These are phyloP conservation scores for Acrocalymma vagum DNA, from an alignment of 2,329 filamentous ascomycete genomes.

Conservation along the genomic window DNA sequence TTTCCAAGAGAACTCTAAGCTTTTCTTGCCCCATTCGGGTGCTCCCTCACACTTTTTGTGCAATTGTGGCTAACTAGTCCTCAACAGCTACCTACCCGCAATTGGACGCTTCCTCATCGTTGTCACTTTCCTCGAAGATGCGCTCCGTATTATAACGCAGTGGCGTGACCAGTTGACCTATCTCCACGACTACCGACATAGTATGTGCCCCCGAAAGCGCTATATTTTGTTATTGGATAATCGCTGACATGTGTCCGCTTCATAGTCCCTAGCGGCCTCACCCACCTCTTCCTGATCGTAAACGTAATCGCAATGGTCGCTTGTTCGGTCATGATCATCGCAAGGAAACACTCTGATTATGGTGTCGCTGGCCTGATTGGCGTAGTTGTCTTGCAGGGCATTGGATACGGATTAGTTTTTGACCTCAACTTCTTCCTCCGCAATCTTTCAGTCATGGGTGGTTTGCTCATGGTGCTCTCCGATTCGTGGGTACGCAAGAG, in stretches of 20 bases:
- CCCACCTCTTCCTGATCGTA: constrained; percentile 88
- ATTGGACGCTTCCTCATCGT: constrained; percentile 98
- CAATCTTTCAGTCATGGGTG: constrained; percentile 96
- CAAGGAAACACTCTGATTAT: constrained; percentile 91
- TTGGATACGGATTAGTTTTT: constrained; percentile 97
- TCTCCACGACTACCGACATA: constrained; percentile 89
- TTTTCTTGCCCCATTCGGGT: constrained; percentile 8
- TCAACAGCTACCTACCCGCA: constrained; percentile 82
- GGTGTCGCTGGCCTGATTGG: constrained; percentile 89
- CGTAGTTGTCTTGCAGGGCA: constrained; percentile 90
- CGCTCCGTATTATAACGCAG: constrained; percentile 94
- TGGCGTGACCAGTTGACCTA: constrained; percentile 96
- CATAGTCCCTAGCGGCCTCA: constrained; percentile 85
- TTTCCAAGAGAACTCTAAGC: constrained; percentile 4
- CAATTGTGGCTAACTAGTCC: constrained; percentile 29
- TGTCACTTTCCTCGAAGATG: constrained; percentile 97
- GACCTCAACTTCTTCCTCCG: constrained; percentile 99
- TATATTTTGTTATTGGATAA: constrained; percentile 1
- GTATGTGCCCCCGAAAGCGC: constrained; percentile 60
- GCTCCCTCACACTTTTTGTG: constrained; percentile 2
- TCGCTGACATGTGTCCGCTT: constrained; percentile 26
- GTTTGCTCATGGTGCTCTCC: constrained; percentile 95
- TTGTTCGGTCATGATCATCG: constrained; percentile 87
- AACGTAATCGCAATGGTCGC: constrained; percentile 89
- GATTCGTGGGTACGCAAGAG: constrained; percentile 98